Base-by-base conservation (phyloP, 1,139 yeast species). In the Arxiozyma slooffiae region DNA sequence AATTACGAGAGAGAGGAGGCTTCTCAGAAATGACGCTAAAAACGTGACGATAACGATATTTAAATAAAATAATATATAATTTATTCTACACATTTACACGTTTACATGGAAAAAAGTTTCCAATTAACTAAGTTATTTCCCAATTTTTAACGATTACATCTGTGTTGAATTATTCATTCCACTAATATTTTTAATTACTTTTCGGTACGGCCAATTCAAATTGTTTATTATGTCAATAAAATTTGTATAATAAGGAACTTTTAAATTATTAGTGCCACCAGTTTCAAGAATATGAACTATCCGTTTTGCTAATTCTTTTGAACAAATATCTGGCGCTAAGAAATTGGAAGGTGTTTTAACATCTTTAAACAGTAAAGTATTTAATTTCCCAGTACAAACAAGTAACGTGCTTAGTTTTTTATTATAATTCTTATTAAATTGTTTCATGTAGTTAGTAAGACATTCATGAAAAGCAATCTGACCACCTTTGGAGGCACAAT, bases 401-500 rank as follows among this genome's bases (percentile, higher is more conserved):
- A 90, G 71, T 50, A 90, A 68, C 0, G 95, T 84, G 58, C 81
- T 82, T 21, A 89, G 77, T 4, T 46, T 48, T 17, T 41, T 20
- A 8, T 46, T 42, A n/a, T 40, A 30, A 0, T 0, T 68, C 0
- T 82, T 82, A 0, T 77, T 71, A 14, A 20, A 21, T 3, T 42
- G 26, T 0, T 82, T 82, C 39, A 87, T 64, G 62, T 86, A 95
- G 57, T 80, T 79, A 2, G 46, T 80, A 41, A 90, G 70, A 0
- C 92, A 81, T 62, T 87, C 95, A 63, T 90, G 97, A 45, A 89
- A 69, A 0, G 94, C 89, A 49, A 90, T 77, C 34, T 87, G 67
- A 0, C 95, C 97, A 0, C 95, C 83, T 66, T 90, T 90, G 8
- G 95, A 79, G 0, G 97, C 96, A 0, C 96, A 96, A 60, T 90